Percentiles rank a stretch among this genome's conserved stretches.
phyloP scores from a whole-genome alignment of 768 basidiomycete species.

The Russula ochroleuca region DNA sequence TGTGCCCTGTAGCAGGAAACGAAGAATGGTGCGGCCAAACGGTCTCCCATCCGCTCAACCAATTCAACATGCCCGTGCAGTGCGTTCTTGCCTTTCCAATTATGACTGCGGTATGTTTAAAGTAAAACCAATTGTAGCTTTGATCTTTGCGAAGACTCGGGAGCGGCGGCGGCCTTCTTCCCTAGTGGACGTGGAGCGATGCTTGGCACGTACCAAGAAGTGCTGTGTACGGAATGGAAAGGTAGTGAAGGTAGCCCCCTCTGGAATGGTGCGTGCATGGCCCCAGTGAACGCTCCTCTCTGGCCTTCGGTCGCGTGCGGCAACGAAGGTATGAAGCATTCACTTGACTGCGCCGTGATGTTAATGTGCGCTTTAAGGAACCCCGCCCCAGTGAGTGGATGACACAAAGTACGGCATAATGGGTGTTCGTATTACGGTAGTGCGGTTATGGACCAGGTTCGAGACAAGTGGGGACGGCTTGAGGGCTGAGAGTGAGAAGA shows the following conservation, averaged over 20 bases:
- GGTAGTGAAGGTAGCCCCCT: conserved; percentile 47
- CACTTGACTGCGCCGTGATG: background rate
- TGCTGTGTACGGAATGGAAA: conserved; percentile 54
- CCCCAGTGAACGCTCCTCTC: conserved; percentile 41
- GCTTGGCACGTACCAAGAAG: conserved; percentile 50
- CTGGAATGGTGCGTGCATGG: conserved; percentile 50
- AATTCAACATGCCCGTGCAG: conserved; percentile 44
- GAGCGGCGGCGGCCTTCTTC: conserved; percentile 51
- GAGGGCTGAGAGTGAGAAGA: no score
- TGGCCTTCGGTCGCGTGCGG: conserved; percentile 54
- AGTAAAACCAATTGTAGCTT: conserved; percentile 39
- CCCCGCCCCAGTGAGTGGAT: conserved; percentile 7
- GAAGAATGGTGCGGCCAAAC: conserved; percentile 57
- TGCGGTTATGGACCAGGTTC: no score
- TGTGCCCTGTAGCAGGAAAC: conserved; percentile 40
- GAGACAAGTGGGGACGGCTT: no score
- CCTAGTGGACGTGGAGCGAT: conserved; percentile 51
- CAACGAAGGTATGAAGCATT: conserved; percentile 43
- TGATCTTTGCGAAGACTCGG: conserved; percentile 58
- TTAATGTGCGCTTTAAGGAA: background rate
- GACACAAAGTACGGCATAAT: background rate
- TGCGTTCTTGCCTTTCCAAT: conserved; percentile 31
- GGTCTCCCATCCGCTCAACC: conserved; percentile 39
- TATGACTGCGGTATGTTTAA: background rate
- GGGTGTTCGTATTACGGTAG: background rate